Conservation (phyloP, 805 yeast genomes). For the Candida sithepensis region DNA sequence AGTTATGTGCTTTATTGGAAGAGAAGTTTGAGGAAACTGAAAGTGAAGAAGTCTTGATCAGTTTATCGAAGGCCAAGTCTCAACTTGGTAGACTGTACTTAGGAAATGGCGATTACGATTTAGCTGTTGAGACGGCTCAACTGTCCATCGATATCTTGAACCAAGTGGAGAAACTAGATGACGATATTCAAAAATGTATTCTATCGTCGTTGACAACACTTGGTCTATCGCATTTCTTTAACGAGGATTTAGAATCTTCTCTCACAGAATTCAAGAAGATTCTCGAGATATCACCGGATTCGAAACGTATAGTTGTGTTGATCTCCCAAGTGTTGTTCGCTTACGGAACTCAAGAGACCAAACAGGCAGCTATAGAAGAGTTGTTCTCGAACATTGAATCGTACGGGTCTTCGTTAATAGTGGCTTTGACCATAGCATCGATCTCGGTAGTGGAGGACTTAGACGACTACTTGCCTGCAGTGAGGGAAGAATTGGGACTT, state of each 20-base stretch:
- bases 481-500: conserved; percentile 59
- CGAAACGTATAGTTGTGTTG: conserved; percentile 65
- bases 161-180: conserved; percentile 35
- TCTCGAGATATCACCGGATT: conserved; percentile 51
- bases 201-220: conserved; percentile 63
- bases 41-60: conserved; percentile 34
- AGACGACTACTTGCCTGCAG: conserved; percentile 52
- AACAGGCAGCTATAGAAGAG: conserved; percentile 82
- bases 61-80: conserved; percentile 58
- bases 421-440: conserved; percentile 76
- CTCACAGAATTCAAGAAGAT: conserved; percentile 64
- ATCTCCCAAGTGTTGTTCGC: conserved; percentile 79
- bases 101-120: conserved; percentile 52
- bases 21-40: conserved; percentile 12
- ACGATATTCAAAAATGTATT: conserved; percentile 30
- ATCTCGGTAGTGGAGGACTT: conserved; percentile 63
- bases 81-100: conserved; percentile 71
- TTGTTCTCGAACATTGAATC: conserved; percentile 60
- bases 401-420: conserved; percentile 62
- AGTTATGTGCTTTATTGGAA: conserved; percentile 42
- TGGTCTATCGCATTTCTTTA: conserved; percentile 72
- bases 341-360: conserved; percentile 69
- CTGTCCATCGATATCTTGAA: conserved; percentile 47
- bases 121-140: conserved; percentile 61
- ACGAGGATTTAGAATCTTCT: conserved; percentile 59